These are phyloP conservation scores for Anthracocystis walkeri DNA, from an alignment of 1,284 basidiomycete genomes.

Conservation along the genomic window DNA sequence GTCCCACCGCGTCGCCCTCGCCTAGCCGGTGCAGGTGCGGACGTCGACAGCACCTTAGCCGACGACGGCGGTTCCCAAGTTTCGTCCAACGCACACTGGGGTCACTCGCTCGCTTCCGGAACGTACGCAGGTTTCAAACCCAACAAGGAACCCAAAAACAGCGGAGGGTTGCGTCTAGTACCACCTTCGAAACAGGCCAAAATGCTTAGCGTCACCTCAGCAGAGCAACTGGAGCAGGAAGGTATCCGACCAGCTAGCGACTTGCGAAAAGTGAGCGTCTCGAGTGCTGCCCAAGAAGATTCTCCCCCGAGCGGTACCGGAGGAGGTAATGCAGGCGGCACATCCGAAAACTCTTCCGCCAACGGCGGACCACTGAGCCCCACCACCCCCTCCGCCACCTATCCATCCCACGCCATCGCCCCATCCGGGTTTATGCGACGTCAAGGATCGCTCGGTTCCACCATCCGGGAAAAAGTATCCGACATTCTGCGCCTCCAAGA, in stretches of 20 bases:
- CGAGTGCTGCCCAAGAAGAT: slow-evolving; percentile 2
- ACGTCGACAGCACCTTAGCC: slow-evolving; percentile 1
- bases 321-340: not conserved
- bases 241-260: slow-evolving; percentile 39
- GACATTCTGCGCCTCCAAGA: slow-evolving; percentile 51
- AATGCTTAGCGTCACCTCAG: slow-evolving; percentile 31
- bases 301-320: not conserved
- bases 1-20: slow-evolving; percentile 40
- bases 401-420: slow-evolving; percentile 18
- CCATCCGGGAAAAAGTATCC: slow-evolving; percentile 49
- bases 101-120: slow-evolving; percentile 55
- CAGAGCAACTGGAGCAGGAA: slow-evolving; percentile 37
- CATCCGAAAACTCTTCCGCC: slow-evolving; percentile 18
- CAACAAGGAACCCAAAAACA: slow-evolving; percentile 47
- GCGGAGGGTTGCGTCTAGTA: slow-evolving; percentile 57
- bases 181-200: slow-evolving; percentile 55
- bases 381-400: slow-evolving; percentile 25
- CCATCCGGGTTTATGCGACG: slow-evolving; percentile 33
- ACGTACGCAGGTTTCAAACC: slow-evolving; percentile 64
- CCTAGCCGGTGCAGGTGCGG: slow-evolving; percentile 10
- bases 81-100: slow-evolving; percentile 44
- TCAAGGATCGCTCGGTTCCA: slow-evolving; percentile 38
- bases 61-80: slow-evolving; percentile 21
- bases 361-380: slow-evolving; percentile 25
- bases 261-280: slow-evolving; percentile 31